Evolutionary conservation across 1,284 basidiomycete species (phyloP), one percentile per base, ranked within the genome.

Genomic region (Prillingera fragicola): DNA sequence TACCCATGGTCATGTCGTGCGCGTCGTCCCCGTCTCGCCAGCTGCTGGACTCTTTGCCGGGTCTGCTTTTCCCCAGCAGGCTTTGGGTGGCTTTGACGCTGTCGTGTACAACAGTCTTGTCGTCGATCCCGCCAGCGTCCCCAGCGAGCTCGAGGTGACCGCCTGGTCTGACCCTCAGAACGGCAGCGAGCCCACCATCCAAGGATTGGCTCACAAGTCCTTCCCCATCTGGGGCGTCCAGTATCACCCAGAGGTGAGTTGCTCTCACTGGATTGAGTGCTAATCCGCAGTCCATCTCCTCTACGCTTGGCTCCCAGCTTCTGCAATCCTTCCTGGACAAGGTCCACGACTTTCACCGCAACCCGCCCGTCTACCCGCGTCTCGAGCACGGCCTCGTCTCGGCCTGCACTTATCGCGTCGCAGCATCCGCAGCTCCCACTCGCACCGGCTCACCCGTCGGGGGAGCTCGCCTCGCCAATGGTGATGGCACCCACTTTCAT

Each of bases 171-270:
- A 53, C 42, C 40, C 59, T 39, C 9, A 42, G 24, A 17, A 44
- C 28, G 48, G 62, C 46, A 29, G 67, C 23, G 61, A 65, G 46
- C 38, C 45, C 14, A 69, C 67, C 1, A 60, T 70, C 12, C 66
- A 70, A 50, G 75, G 70, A 0, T 41, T 76, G n/a, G 49, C 50
- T 22, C 89, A 92, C 63, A 74, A 59, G 33, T 65, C 59, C 10
- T 78, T 77, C 50, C 87, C 91, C 0, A 86, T 92, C 55, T 92
- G 85, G 81, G 89, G 87, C 3, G 90, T 97, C 3, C 92, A 97
- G 64, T 97, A 95, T 61, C 94, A 97, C 66, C 94, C 92, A 1
- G 92, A 94, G 70, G 71, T 70, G 41, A n/a, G 62, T 38, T 13
- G 4, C 8, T 15, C 17, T 37, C n/a, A n/a, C n/a, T n/a, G n/a